Conservation (phyloP, 106 monocot species). For the Agapanthus africanus region DNA sequence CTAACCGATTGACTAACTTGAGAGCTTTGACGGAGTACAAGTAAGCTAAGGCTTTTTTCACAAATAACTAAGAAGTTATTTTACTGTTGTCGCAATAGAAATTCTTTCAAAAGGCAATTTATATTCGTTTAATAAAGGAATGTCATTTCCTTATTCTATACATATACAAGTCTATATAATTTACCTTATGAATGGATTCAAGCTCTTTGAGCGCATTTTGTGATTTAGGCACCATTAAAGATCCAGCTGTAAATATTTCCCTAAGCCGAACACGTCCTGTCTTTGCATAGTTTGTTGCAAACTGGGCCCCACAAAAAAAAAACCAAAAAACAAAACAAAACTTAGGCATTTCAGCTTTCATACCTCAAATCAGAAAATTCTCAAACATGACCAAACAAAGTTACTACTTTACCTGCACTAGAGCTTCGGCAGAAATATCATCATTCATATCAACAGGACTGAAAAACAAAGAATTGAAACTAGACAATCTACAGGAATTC, state of each 20-base stretch:
- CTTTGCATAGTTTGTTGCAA: conserved; percentile 87
- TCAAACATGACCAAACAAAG: neutral
- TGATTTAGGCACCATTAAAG: conserved; percentile 55
- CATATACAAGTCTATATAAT: neutral
- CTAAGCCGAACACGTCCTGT: conserved; percentile 73
- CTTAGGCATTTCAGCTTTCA: conserved; percentile 4
- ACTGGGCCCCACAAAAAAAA: conserved; percentile 45
- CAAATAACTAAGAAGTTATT: no score
- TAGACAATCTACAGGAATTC: neutral
- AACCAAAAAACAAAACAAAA: neutral
- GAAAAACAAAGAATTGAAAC: conserved; percentile 16
- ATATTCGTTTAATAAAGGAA: neutral
- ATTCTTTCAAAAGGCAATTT: neutral
- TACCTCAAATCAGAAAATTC: conserved; percentile 1
- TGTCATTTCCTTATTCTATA: neutral
- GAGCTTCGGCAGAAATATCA: conserved; percentile 75
- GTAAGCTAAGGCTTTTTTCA: no score
- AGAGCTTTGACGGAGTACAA: no score
- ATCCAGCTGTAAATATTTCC: conserved; percentile 86
- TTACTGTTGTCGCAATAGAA: neutral
- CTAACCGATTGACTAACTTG: no score
- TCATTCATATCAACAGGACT: conserved; percentile 93
- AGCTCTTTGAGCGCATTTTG: conserved; percentile 73
- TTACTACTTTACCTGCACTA: conserved; percentile 63
- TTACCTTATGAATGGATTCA: conserved; percentile 96